Base-by-base conservation (phyloP, 495 filamentous ascomycete species). In the Pseudotulostoma volvatum region DNA sequence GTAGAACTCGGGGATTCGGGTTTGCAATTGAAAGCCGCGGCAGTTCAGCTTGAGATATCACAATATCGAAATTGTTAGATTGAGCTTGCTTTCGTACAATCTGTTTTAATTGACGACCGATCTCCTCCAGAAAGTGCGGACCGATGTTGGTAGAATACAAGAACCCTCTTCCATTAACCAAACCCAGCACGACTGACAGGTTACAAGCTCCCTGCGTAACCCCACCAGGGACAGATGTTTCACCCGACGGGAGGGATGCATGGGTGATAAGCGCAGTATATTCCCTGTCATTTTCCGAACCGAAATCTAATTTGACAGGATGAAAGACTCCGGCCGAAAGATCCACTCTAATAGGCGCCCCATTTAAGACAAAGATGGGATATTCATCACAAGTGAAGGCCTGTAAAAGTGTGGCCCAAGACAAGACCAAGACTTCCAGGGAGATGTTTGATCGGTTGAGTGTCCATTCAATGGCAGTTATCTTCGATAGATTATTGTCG, bases 11-110 rank as follows among this genome's bases (percentile, higher is more conserved):
- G n/a, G 79, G 76, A 3, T 59, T 49, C 11, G 64, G 55, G 51
- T 85, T 84, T 18, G 75, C 50, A 38, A 81, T 67, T 0, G 80
- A 81, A n/a, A 77, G 45, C 18, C 32, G 43, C 33, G 54, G 44
- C 14, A 46, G 36, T 37, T 55, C 43, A 2, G 37, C 35, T 7
- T 17, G 31, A 41, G 40, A 34, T 21, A 45, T 7, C 33, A 40
- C 23, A 38, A 49, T 14, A 38, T 43, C 46, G 5, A 43, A 40
- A 25, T 35, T 47, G 9, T 36, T 40, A 18, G 34, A 35, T 17
- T 37, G 20, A 18, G 44, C 46, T 44, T 54, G 42, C 28, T 39
- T 41, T 17, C 47, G 38, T 20, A 53, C 37, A 18, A 49, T 49
- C 8, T 45, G 40, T 14, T 44, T 44, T 8, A 59, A 37, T 39